Base-by-base conservation (phyloP, 371 early-diverging fungal genomes). In the Blastocladiella emersonii region DNA sequence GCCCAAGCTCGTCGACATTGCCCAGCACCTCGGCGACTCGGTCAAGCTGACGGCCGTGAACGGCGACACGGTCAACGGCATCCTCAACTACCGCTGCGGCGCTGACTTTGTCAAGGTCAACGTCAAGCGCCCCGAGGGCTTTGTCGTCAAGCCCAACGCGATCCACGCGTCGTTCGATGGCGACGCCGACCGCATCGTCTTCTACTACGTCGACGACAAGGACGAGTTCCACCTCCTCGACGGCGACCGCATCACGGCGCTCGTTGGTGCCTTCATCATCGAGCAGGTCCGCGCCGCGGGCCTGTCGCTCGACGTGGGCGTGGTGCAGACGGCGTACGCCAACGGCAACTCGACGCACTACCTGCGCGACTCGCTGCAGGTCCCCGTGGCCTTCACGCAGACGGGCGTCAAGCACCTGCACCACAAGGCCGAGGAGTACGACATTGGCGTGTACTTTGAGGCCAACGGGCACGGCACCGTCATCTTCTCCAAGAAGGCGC, bases 361-460 rank as follows among this genome's bases (percentile, higher is more conserved):
- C 71, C 86, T 96, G 34, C 44, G 43, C 37, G 56, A 60, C n/a
- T 39, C 67, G 57, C 74, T 85, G 87, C 79, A 88, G 70, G 89
- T 96, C 30, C 96, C 95, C 36, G 93, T 94, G 21, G 88, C 89
- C 19, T 95, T 90, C 71, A 94, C 93, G 3, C 81, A 89, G 44
- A 99, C 99, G 32, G 99, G 99, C 67, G 99, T 99, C 64, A 99
- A 99, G 84, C 93, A 99, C 78, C 83, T 99, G 72, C 97, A 98
- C 68, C 95, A 93, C 72, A 94, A 93, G 72, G 99, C 99, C 48
- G 85, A 89, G 70, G 86, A 90, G 66, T 99, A 90, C 76, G 96
- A 94, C 74, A 86, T 99, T 65, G 98, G 99, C 69, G 94, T 98
- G 49, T 99, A 98, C 81, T 99, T 99, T 87, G 99, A 99, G 76